These are phyloP conservation scores for Hemileia vastatrix DNA, from an alignment of 1,284 basidiomycete genomes.

Conservation along the genomic window DNA sequence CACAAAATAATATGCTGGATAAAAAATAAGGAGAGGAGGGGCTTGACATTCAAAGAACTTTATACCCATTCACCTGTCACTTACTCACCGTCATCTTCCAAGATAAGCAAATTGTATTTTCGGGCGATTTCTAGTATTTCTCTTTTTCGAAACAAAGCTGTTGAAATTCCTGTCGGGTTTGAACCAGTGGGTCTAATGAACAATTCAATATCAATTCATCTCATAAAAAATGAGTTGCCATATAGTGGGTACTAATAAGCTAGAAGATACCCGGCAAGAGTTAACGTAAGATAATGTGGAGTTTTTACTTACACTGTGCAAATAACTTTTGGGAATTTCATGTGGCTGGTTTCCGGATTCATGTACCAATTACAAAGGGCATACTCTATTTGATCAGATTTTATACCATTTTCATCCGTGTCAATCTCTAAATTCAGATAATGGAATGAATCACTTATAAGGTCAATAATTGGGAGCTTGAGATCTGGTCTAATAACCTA, in stretches of 20 bases:
- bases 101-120: slow-evolving; percentile 67
- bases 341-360: slow-evolving; percentile 50
- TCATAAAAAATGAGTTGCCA: too few relatives aligned
- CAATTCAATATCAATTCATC: too few relatives aligned
- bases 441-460: too few relatives aligned
- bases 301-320: slow-evolving; percentile 55
- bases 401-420: slow-evolving; percentile 68
- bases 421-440: too few relatives aligned
- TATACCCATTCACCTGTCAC: too few relatives aligned
- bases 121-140: slow-evolving; percentile 65
- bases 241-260: too few relatives aligned
- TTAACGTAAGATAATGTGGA: background rate
- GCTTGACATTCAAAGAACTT: too few relatives aligned
- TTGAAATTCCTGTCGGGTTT: slow-evolving; percentile 74
- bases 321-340: slow-evolving; percentile 61
- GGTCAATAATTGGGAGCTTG: too few relatives aligned
- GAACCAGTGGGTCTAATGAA: slow-evolving; percentile 50
- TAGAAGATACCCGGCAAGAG: background rate
- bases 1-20: slow-evolving; percentile 76
- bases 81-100: slow-evolving; percentile 58
- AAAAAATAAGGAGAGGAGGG: too few relatives aligned
- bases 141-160: slow-evolving; percentile 61
- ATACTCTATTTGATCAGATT: slow-evolving; percentile 55
- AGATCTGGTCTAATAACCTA: too few relatives aligned
- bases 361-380: slow-evolving; percentile 66